Conservation (phyloP, 345 rosid genomes). For the Eucalyptus polybractea region DNA sequence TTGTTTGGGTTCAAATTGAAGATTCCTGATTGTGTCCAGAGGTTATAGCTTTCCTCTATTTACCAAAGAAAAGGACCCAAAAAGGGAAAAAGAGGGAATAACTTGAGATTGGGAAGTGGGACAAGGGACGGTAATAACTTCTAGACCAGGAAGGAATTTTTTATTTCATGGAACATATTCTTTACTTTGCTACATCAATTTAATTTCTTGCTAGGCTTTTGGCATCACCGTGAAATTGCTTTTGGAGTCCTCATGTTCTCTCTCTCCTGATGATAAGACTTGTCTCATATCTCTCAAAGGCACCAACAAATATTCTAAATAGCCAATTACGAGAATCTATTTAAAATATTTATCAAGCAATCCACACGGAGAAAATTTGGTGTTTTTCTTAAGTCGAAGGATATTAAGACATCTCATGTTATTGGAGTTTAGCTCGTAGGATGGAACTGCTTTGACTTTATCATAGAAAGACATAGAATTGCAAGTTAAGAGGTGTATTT, state of each 20-base stretch:
- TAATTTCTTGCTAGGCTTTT: neutral
- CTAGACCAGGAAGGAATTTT: neutral
- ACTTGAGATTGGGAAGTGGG: neutral
- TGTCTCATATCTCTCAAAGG: neutral
- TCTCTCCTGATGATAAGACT: neutral
- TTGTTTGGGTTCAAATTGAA: neutral
- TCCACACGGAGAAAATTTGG: neutral
- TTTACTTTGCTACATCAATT: neutral
- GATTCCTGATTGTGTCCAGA: neutral
- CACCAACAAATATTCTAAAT: neutral
- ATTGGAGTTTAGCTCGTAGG: neutral
- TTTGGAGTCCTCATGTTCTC: neutral
- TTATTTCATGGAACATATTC: neutral
- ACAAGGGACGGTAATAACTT: neutral
- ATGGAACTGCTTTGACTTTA: too few relatives aligned
- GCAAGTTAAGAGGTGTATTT: neutral
- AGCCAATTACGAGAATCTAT: neutral
- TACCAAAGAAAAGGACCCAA: neutral
- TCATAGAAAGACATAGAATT: neutral
- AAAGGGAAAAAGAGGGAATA: neutral
- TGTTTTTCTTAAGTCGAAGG: neutral
- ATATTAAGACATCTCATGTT: neutral
- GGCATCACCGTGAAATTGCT: neutral
- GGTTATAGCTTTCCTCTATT: neutral
- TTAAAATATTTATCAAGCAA: neutral